Percentiles rank a stretch among this genome's conserved stretches.
Conservation (phyloP, 2,329 filamentous ascomycete species). For the Cladosporium austrohemisphaericum region DNA sequence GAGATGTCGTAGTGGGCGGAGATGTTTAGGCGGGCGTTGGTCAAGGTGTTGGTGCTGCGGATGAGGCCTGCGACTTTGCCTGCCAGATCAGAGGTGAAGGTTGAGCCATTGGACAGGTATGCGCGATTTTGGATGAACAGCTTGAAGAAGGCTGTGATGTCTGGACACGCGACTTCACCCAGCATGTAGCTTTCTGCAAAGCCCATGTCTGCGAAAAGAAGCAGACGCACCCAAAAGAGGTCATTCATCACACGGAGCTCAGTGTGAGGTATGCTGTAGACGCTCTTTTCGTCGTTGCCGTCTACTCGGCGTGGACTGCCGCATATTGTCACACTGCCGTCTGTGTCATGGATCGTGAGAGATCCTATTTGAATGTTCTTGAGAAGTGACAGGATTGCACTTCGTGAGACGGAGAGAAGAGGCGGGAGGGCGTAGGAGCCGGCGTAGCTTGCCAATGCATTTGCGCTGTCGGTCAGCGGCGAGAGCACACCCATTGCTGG, state of each 20-base stretch:
- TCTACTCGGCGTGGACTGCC: constrained; percentile 38
- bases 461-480: constrained; percentile 36
- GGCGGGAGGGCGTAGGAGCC: constrained; percentile 48
- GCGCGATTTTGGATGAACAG: constrained; percentile 65
- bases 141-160: constrained; percentile 68
- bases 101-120: constrained; percentile 61
- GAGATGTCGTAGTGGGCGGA: constrained; percentile 72
- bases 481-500: constrained; percentile 32
- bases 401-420: constrained; percentile 45
- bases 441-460: constrained; percentile 40
- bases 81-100: constrained; percentile 57
- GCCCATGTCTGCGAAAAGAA: constrained; percentile 71
- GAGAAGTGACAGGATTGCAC: constrained; percentile 44
- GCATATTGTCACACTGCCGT: constrained; percentile 41
- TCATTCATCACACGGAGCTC: constrained; percentile 61
- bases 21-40: constrained; percentile 61
- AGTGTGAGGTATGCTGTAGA: constrained; percentile 42
- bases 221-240: constrained; percentile 65
- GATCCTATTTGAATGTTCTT: constrained; percentile 45
- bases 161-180: constrained; percentile 63
- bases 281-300: constrained; percentile 37
- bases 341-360: constrained; percentile 43
- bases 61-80: constrained; percentile 55
- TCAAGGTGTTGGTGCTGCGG: constrained; percentile 45
- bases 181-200: constrained; percentile 73